These are phyloP conservation scores for Phytophthora cryptogea DNA, from an alignment of 352 stramenopile species.

Conservation along the genomic window DNA sequence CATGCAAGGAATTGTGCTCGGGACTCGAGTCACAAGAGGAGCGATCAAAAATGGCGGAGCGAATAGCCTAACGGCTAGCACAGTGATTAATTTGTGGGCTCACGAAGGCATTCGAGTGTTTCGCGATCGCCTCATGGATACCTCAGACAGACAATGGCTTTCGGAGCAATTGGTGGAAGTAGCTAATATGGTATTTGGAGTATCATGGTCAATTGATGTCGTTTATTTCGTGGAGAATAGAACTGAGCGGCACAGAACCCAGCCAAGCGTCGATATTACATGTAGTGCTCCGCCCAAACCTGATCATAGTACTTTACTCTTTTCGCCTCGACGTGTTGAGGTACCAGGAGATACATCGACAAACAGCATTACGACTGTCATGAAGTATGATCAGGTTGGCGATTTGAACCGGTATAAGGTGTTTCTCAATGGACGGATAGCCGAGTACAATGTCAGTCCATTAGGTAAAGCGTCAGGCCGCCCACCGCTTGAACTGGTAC, in stretches of 20 bases:
- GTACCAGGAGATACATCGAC: background rate
- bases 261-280: background rate
- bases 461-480: background rate
- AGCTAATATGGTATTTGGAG: conserved; percentile 59
- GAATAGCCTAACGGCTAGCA: conserved; percentile 38
- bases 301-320: conserved; percentile 21
- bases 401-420: conserved; percentile 69
- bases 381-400: conserved; percentile 67
- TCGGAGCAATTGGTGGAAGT: conserved; percentile 79
- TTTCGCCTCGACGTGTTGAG: conserved; percentile 24
- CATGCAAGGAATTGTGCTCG: conserved; percentile 82
- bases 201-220: conserved; percentile 60
- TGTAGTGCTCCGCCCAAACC: conserved; percentile 10
- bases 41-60: conserved; percentile 3
- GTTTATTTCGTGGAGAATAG: conserved; percentile 32
- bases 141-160: conserved; percentile 86
- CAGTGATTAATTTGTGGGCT: conserved; percentile 81
- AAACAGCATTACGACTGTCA: background rate
- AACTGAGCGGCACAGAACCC: conserved; percentile 4
- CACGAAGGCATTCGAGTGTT: conserved; percentile 93
- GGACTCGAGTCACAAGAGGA: conserved; percentile 33
- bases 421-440: conserved; percentile 53
- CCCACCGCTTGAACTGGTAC: conserved; percentile 57
- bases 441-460: conserved; percentile 43
- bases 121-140: conserved; percentile 89